These are phyloP conservation scores for Cornus controversa DNA, from an alignment of 148 eudicot genomes.

Conservation along the genomic window DNA sequence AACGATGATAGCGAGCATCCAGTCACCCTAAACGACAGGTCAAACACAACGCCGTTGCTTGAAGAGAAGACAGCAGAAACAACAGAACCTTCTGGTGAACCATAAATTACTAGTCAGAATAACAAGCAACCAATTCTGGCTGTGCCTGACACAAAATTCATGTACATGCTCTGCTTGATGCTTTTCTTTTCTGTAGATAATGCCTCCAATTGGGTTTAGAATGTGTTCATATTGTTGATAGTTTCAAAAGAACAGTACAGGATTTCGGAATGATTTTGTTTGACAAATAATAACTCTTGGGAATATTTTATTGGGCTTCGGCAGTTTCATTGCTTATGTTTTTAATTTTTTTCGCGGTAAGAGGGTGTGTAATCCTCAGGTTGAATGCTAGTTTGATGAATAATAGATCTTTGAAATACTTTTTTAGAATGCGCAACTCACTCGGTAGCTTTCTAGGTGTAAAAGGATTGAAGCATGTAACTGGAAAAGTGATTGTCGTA, in stretches of 20 bases:
- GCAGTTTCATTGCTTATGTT: background rate
- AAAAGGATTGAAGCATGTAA: too few species aligned
- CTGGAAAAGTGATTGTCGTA: too few species aligned
- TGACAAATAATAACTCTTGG: background rate
- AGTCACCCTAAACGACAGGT: constrained; percentile 18
- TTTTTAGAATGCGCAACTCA: too few species aligned
- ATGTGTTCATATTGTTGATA: background rate
- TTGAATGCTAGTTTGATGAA: too few species aligned
- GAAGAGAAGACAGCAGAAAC: constrained; percentile 28
- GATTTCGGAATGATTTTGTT: background rate
- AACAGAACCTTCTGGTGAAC: constrained; percentile 9
- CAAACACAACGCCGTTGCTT: constrained; percentile 49
- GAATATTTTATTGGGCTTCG: background rate
- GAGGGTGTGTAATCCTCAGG: too few species aligned
- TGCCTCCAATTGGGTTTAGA: background rate
- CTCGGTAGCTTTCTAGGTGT: too few species aligned
- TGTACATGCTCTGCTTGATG: constrained; percentile 11
- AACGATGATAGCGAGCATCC: constrained; percentile 39
- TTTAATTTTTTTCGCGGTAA: too few species aligned
- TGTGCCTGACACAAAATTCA: background rate
- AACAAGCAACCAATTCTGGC: background rate
- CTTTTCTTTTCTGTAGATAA: constrained; percentile 6
- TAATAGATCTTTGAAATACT: too few species aligned
- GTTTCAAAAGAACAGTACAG: background rate
- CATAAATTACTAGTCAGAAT: background rate